Percentiles rank a stretch among this genome's conserved stretches.
Evolutionary conservation across 1,284 basidiomycete genomes (phyloP).

Genomic region (Heterobasidion occidentale): DNA sequence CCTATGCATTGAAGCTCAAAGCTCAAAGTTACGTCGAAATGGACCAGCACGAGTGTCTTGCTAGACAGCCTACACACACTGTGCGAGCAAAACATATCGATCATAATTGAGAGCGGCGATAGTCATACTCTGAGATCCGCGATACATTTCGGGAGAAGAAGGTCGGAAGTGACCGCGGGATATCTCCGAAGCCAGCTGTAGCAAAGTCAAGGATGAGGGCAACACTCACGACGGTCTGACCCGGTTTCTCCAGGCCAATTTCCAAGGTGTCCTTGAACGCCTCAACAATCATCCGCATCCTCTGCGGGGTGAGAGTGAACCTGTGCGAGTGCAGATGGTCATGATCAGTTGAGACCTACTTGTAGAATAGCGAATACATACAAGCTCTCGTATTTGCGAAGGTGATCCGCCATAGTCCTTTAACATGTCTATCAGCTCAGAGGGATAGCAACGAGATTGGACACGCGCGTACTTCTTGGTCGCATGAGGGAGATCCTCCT

Average conservation of each 20-base stretch:
- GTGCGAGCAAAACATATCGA: no score
- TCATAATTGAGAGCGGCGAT: no score
- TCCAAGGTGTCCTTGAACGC: conserved; percentile 93
- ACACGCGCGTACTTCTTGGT: conserved; percentile 62
- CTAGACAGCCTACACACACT: no score
- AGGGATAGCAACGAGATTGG: conserved; percentile 3
- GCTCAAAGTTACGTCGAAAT: no score
- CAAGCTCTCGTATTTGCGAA: conserved; percentile 81
- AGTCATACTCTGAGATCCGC: no score
- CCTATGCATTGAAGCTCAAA: no score
- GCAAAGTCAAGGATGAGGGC: not conserved
- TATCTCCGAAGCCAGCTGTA: not conserved
- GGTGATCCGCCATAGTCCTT: conserved; percentile 84
- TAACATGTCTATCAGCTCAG: conserved; percentile 12
- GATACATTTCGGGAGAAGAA: not conserved
- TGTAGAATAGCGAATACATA: conserved; percentile 19
- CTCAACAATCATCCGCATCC: conserved; percentile 97
- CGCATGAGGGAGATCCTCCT: conserved; percentile 79
- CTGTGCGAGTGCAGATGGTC: conserved; percentile 25
- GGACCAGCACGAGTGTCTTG: no score
- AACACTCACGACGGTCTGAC: conserved; percentile 80
- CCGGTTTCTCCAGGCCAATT: conserved; percentile 74
- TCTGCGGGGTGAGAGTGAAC: conserved; percentile 83
- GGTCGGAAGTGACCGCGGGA: not conserved
- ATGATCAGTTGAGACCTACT: not conserved